Conservation (phyloP, 768 basidiomycete species). For the Naematelia encephala region DNA sequence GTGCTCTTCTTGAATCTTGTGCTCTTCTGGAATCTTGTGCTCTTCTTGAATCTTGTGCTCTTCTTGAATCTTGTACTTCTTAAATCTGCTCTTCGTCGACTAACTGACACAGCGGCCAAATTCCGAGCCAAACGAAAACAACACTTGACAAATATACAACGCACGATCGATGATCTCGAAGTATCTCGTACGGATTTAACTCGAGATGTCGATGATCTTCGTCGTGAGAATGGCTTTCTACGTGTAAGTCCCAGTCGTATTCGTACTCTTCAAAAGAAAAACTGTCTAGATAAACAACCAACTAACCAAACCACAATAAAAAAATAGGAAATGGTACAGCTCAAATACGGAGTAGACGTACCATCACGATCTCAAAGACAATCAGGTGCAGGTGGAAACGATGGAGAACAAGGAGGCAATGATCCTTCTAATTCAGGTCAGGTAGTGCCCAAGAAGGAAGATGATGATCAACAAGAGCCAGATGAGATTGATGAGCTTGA, state of each 20-base stretch:
- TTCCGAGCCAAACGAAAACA: conserved; percentile 29
- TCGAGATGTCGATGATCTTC: conserved; percentile 17
- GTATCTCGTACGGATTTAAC: conserved; percentile 14
- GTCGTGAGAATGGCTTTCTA: conserved; percentile 28
- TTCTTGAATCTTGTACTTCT: no score
- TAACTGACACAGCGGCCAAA: conserved; percentile 24
- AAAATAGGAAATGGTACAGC: conserved; percentile 29
- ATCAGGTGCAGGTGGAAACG: neutral
- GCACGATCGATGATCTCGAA: conserved; percentile 21
- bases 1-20: no score
- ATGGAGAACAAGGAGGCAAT: neutral
- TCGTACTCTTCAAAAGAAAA: no score
- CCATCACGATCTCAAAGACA: neutral
- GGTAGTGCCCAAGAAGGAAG: neutral
- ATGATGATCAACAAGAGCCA: neutral
- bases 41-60: no score
- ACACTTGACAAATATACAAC: conserved; percentile 13
- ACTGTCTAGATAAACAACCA: no score
- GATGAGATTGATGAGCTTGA: neutral
- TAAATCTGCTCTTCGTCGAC: no score
- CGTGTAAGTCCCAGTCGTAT: conserved; percentile 12
- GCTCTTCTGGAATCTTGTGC: no score
- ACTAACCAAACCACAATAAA: no score
- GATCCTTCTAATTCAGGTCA: neutral
- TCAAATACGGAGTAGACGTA: conserved; percentile 19